phyloP scores from a whole-genome alignment of 2,329 filamentous ascomycete genomes.

The Didymella lethalis region DNA sequence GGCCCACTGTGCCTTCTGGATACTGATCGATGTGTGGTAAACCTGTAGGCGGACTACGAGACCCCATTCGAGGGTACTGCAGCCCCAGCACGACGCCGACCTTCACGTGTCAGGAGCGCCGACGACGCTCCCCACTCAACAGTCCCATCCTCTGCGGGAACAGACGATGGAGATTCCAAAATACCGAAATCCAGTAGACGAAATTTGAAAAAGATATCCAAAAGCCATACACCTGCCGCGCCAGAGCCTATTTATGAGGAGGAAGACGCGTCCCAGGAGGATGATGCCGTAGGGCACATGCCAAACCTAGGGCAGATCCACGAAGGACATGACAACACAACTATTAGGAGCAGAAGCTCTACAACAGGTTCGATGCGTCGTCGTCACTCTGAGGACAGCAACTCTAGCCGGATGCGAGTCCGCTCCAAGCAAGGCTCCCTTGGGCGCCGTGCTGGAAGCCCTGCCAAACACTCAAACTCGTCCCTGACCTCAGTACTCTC shows the following conservation, averaged over 20 bases:
- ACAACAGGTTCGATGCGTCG: constrained; percentile 32
- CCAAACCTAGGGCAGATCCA: constrained; percentile 53
- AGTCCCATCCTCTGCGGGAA: constrained; percentile 32
- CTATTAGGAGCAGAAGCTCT: constrained; percentile 32
- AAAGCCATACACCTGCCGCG: constrained; percentile 30
- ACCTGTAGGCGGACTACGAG: constrained; percentile 42
- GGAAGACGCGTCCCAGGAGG: constrained; percentile 28
- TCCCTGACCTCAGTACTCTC: constrained; percentile 55
- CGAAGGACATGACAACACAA: constrained; percentile 47
- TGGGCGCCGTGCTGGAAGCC: constrained; percentile 43
- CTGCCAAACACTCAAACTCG: constrained; percentile 47
- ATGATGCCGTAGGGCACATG: constrained; percentile 42
- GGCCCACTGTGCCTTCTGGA: constrained; percentile 14
- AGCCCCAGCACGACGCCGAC: constrained; percentile 36
- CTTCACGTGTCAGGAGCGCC: constrained; percentile 32
- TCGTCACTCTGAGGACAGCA: constrained; percentile 32
- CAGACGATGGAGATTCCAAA: constrained; percentile 34
- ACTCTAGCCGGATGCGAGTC: constrained; percentile 37
- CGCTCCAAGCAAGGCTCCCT: constrained; percentile 46
- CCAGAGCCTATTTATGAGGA: constrained; percentile 24
- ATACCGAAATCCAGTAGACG: constrained; percentile 31
- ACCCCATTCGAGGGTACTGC: constrained; percentile 34
- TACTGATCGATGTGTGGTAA: constrained; percentile 32
- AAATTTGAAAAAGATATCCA: constrained; percentile 33
- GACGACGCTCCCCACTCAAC: constrained; percentile 30